Conservation (phyloP, 805 yeast genomes). For the Nakazawaea wickerhamii region DNA sequence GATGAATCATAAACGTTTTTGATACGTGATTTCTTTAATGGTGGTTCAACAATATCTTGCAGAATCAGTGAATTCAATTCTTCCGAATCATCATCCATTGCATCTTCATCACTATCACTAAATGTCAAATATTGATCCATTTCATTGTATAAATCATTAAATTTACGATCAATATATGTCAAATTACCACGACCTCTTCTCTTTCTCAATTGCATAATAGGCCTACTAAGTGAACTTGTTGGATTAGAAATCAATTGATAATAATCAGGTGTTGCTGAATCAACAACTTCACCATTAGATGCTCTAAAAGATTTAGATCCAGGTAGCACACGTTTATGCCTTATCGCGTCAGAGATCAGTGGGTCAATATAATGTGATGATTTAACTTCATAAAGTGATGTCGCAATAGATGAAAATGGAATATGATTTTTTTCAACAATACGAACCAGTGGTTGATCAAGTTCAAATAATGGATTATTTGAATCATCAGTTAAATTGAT, state of each 20-base stretch:
- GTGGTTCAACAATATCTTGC: neutral
- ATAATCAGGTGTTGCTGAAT: conserved; percentile 43
- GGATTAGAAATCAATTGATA: conserved; percentile 30
- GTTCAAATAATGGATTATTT: conserved; percentile 71
- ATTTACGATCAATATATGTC: conserved; percentile 67
- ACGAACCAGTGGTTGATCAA: conserved; percentile 46
- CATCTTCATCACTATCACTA: conserved; percentile 26
- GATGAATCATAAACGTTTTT: conserved; percentile 29
- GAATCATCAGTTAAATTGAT: conserved; percentile 85
- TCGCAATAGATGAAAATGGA: conserved; percentile 76
- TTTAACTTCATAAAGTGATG: conserved; percentile 60
- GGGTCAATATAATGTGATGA: conserved; percentile 48
- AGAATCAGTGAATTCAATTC: neutral
- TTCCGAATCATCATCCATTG: neutral
- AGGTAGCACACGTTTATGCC: conserved; percentile 39
- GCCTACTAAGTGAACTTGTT: conserved; percentile 33
- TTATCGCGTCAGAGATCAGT: conserved; percentile 36
- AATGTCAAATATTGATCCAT: conserved; percentile 37
- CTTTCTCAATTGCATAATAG: conserved; percentile 60
- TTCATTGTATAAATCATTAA: conserved; percentile 28
- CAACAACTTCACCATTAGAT: conserved; percentile 43
- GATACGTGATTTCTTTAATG: conserved; percentile 17
- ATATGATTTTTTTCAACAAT: conserved; percentile 55
- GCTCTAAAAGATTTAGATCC: conserved; percentile 43
- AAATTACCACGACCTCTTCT: conserved; percentile 71